Base-by-base conservation (phyloP, 176 grass and related monocot species). In the Musa beccarii region DNA sequence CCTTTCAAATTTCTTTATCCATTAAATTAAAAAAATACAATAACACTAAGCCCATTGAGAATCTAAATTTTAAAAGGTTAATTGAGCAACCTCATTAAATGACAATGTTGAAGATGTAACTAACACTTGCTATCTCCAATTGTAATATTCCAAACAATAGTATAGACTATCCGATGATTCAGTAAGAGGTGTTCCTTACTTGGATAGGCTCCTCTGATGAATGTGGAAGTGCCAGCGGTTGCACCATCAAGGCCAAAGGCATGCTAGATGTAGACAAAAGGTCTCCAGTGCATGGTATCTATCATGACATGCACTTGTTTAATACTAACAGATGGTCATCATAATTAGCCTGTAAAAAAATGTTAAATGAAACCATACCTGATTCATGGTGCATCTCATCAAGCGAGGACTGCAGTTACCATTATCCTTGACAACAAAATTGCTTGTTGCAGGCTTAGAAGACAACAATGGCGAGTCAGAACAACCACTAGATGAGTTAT, bases 231-330 rank as follows among this genome's bases (percentile, higher is more conserved):
- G 86, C 68, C 78, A 96, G 85, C 13, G 92, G 92, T 76, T 96
- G 92, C 53, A 96, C 92, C 86, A 96, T 92, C 77, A 96, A 70
- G 83, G 89, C 77, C 81, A 92, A 75, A 56, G 92, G 92, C 92
- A 96, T 96, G 72, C 84, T 83, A 1, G 92, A 96, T 11, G 83
- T 86, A 81, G 86, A 75, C 79, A 96, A 89, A 74, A 96, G 83
- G 66, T 96, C 92, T 71, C 89, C 89, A 75, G 88, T 85, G 68
- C 92, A 96, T 71, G 92, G 92, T 81, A 96, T 92, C 92, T 96
- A 84, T 76, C 79, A 87, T 28, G 49, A 83, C 2, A 49, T 79
- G 16, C 20, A 81, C 65, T 84, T 56, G 8, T 17, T 74, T 74
- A 29, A 16, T 83, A 68, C 28, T 59, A 56, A 86, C 16, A 55